Base-by-base conservation (phyloP, 331 rosid genomes). In the Dryas integrifolia region DNA sequence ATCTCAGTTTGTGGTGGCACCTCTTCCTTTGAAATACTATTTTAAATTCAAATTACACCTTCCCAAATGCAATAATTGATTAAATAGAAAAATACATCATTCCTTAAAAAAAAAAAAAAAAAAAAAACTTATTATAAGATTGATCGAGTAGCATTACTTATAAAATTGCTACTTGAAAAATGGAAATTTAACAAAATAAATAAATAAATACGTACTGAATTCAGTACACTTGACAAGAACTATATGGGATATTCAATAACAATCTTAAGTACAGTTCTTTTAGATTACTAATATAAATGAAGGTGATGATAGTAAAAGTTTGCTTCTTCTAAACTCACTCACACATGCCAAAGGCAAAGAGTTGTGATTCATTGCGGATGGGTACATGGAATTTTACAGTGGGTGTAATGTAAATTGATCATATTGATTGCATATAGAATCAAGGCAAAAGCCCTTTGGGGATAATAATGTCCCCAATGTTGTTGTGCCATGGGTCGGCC, bases 401-500 rank as follows among this genome's bases (percentile, higher is more conserved):
- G 87, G 75, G 80, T 75, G 12, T 43, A 65, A 82, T 30, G 35
- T 30, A 30, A 30, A 30, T 30, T 30, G 35, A 45, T 18, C 24
- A 71, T 55, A 65, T 7, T 40, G 57, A 43, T 41, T 40, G 46
- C 14, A 21, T 6, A 16, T n/a, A 6, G 10, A 21, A 44, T 75
- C 79, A 88, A 3, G 85, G 86, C 5, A 14, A 77, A 83, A 89
- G 0, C 11, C 70, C 18, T 79, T 12, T 79, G 14, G 99, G 98
- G 68, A 95, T 92, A 70, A 95, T 6, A 74, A 95, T 0, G 51
- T 92, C 85, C 44, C 99, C 99, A 66, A 95, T 95, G 93, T 87
- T 95, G 86, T 90, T 95, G 92, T 95, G 99, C 99, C 99, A 95
- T 74, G 99, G 99, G 73, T 95, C 99, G 82, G 99, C 98, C 97